phyloP scores from a whole-genome alignment of 257 asterid genomes.

The Coffea eugenioides region DNA sequence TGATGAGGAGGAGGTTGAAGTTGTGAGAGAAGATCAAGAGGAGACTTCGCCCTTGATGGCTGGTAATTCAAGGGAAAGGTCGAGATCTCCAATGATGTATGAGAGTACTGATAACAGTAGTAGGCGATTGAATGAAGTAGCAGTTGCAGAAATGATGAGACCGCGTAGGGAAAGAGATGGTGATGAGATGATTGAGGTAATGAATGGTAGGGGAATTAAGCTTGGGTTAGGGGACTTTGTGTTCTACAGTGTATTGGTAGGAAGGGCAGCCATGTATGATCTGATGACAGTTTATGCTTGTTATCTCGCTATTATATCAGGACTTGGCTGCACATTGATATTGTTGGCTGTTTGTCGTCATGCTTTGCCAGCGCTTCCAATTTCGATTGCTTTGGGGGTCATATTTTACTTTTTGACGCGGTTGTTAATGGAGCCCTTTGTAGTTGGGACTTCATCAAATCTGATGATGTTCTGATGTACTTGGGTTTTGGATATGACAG shows the following conservation, averaged over 20 bases:
- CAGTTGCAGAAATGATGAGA: slow-evolving; percentile 22
- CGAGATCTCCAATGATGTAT: neutral
- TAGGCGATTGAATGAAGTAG: slow-evolving; percentile 13
- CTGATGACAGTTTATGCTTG: slow-evolving; percentile 96
- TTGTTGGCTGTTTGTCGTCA: slow-evolving; percentile 78
- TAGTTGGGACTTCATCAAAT: slow-evolving; percentile 81
- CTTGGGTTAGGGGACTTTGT: slow-evolving; percentile 96
- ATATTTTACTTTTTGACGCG: slow-evolving; percentile 90
- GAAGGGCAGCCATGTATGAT: slow-evolving; percentile 99
- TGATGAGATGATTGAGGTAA: slow-evolving; percentile 25
- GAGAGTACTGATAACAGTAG: slow-evolving; percentile 21
- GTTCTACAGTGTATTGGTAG: slow-evolving; percentile 89
- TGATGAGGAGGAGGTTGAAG: slow-evolving; percentile 52
- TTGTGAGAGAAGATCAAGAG: slow-evolving; percentile 26
- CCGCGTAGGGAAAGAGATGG: slow-evolving; percentile 26
- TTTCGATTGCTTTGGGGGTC: slow-evolving; percentile 78
- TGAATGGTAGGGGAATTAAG: slow-evolving; percentile 58
- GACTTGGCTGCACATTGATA: slow-evolving; percentile 88
- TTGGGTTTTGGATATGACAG: slow-evolving; percentile 25
- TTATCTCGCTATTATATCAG: slow-evolving; percentile 92
- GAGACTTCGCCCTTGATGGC: slow-evolving; percentile 61
- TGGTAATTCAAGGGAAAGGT: slow-evolving; percentile 34
- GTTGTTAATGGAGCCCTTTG: slow-evolving; percentile 87
- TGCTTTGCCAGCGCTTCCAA: slow-evolving; percentile 96
- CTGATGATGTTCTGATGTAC: slow-evolving; percentile 95